These are phyloP conservation scores for Ochromonas danica DNA, from an alignment of 108 stramenopile species.

Conservation along the genomic window DNA sequence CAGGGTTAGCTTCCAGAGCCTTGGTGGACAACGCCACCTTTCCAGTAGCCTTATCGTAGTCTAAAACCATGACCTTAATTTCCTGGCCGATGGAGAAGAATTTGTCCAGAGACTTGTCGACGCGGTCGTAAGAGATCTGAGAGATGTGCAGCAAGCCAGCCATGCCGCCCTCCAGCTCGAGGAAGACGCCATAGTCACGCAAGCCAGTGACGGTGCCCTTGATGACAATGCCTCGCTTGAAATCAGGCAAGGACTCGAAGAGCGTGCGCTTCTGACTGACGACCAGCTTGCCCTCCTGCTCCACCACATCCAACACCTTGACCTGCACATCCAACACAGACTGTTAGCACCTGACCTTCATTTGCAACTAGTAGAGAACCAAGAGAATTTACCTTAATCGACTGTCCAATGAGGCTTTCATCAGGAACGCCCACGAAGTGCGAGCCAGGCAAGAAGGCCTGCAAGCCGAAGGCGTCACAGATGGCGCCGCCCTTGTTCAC, in stretches of 20 bases:
- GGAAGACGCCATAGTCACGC: constrained; percentile 95
- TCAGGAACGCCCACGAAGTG: constrained; percentile 78
- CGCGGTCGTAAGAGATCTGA: constrained; percentile 94
- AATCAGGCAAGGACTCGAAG: constrained; percentile 82
- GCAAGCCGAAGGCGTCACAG: constrained; percentile 81
- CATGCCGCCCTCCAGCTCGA: constrained; percentile 87
- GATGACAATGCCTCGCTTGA: constrained; percentile 85
- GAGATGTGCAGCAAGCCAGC: constrained; percentile 93
- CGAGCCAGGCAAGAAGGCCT: constrained; percentile 90
- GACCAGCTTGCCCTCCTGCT: constrained; percentile 71
- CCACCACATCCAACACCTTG: constrained; percentile 63
- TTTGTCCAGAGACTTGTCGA: constrained; percentile 82
- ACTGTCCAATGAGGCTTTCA: constrained; percentile 79
- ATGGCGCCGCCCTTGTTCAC: constrained; percentile 76
- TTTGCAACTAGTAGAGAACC: background rate
- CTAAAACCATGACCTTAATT: constrained; percentile 96
- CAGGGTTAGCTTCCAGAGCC: constrained; percentile 92
- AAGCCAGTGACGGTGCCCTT: constrained; percentile 86
- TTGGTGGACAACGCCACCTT: constrained; percentile 90
- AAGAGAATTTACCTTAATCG: constrained; percentile 73
- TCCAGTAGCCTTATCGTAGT: constrained; percentile 92
- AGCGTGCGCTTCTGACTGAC: constrained; percentile 87
- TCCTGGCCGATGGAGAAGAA: constrained; percentile 80
- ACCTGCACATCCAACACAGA: background rate
- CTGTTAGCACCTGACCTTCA: too few species aligned